phyloP scores from a whole-genome alignment of 768 basidiomycete genomes.

The Strobilomyces echinocephalus region DNA sequence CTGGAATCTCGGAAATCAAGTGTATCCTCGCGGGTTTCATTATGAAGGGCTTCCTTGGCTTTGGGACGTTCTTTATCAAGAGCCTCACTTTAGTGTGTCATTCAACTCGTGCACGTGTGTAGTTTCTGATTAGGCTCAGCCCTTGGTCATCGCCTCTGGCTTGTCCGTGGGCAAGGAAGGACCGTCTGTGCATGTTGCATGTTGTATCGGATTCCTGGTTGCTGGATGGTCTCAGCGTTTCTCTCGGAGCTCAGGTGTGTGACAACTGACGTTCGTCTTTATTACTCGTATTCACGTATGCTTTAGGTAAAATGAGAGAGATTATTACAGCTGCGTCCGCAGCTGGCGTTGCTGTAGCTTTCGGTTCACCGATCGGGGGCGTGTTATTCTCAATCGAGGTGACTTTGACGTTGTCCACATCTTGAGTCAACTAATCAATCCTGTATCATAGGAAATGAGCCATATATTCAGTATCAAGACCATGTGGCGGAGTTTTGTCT shows the following conservation, averaged over 20 bases:
- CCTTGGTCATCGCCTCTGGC: constrained; percentile 94
- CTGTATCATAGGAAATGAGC: constrained; percentile 85
- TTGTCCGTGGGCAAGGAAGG: constrained; percentile 98
- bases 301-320: constrained; percentile 74
- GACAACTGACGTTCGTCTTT: not conserved
- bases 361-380: constrained; percentile 96
- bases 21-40: constrained; percentile 96
- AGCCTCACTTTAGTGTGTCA: constrained; percentile 80
- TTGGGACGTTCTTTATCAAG: constrained; percentile 89
- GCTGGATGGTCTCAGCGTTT: constrained; percentile 80
- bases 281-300: constrained; percentile 14
- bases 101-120: not conserved
- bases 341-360: constrained; percentile 97
- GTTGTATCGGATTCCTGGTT: constrained; percentile 88
- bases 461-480: constrained; percentile 95
- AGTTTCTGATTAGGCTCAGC: constrained; percentile 46
- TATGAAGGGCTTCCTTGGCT: constrained; percentile 92
- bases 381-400: constrained; percentile 98
- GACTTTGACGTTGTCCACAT: constrained; percentile 5
- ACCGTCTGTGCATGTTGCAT: constrained; percentile 96
- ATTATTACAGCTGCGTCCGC: constrained; percentile 94
- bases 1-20: constrained; percentile 98
- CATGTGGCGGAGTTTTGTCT: constrained; percentile 98
- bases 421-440: not conserved
- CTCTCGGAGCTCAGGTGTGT: constrained; percentile 80